Evolutionary conservation across 768 basidiomycete species (phyloP).

Genomic region (Kwoniella sp.): DNA sequence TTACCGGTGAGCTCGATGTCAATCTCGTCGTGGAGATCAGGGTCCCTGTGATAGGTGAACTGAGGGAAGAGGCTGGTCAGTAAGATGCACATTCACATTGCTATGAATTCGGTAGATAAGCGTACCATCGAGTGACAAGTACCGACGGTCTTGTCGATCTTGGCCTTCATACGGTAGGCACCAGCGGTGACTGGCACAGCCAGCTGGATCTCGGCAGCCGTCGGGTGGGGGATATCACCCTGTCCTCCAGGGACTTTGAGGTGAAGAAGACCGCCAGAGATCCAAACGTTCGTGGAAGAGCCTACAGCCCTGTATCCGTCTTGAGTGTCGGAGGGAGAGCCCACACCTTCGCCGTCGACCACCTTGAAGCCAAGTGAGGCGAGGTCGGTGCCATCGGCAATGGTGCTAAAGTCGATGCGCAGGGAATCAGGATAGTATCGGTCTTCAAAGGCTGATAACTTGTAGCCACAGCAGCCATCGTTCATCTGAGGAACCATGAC

Average conservation of each 20-base stretch:
- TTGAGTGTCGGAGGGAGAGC: neutral
- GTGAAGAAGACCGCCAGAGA: neutral
- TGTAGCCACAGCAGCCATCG: slow-evolving; percentile 1
- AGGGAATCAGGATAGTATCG: neutral
- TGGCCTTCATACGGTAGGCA: neutral
- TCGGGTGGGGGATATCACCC: neutral
- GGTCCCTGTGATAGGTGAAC: too few species aligned
- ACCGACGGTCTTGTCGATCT: neutral
- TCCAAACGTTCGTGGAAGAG: neutral
- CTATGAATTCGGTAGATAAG: neutral
- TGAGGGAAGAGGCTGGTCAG: too few species aligned
- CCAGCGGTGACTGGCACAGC: neutral
- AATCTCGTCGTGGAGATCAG: too few species aligned
- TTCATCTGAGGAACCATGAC: too few species aligned
- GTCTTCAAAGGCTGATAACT: neutral
- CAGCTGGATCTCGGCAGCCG: neutral
- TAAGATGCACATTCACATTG: too few species aligned
- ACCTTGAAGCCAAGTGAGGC: neutral
- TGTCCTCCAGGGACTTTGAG: neutral
- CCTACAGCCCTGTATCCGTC: neutral
- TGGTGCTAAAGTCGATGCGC: neutral
- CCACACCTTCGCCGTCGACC: neutral
- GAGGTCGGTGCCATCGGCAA: neutral
- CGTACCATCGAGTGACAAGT: slow-evolving; percentile 1
- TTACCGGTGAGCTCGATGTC: slow-evolving; percentile 4